A percentile compares a stretch with the other conserved stretches of the same genome.
phyloP scores from a whole-genome alignment of 2,329 filamentous ascomycete species.

The Aspergillus transmontanensis region DNA sequence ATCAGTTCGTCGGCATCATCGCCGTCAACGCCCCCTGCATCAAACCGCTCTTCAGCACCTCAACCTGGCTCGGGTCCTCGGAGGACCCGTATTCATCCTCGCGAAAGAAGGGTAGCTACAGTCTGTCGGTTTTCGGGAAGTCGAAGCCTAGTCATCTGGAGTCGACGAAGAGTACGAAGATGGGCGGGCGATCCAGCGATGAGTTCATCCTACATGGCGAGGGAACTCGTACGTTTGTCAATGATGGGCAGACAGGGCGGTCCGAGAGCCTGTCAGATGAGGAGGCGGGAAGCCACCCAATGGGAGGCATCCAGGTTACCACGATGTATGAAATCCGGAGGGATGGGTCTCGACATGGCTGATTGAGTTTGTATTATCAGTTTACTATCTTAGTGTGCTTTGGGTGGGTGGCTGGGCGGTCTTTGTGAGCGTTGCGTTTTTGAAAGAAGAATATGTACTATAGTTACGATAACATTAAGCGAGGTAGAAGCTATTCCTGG shows the following conservation, averaged over 20 bases:
- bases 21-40: constrained; percentile 48
- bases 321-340: constrained; percentile 23
- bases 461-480: background rate
- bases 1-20: constrained; percentile 48
- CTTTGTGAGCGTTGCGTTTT: background rate
- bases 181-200: constrained; percentile 9
- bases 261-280: constrained; percentile 11
- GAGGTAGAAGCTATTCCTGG: background rate
- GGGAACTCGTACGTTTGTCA: background rate
- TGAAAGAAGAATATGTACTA: background rate
- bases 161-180: constrained; percentile 1
- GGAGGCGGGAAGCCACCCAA: constrained; percentile 12
- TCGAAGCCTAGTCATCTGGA: constrained; percentile 12
- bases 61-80: constrained; percentile 18
- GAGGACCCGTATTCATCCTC: constrained; percentile 8
- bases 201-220: constrained; percentile 15
- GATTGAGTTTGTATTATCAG: background rate
- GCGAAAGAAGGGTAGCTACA: constrained; percentile 10
- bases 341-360: background rate
- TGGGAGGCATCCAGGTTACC: constrained; percentile 23
- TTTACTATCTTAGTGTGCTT: too few species aligned
- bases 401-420: background rate
- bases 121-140: constrained; percentile 10
- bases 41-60: constrained; percentile 42
- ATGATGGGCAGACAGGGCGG: constrained; percentile 9